Percentiles rank a stretch among this genome's conserved stretches.
Conservation (phyloP, 805 yeast species). For the Ogataea zsoltii region DNA sequence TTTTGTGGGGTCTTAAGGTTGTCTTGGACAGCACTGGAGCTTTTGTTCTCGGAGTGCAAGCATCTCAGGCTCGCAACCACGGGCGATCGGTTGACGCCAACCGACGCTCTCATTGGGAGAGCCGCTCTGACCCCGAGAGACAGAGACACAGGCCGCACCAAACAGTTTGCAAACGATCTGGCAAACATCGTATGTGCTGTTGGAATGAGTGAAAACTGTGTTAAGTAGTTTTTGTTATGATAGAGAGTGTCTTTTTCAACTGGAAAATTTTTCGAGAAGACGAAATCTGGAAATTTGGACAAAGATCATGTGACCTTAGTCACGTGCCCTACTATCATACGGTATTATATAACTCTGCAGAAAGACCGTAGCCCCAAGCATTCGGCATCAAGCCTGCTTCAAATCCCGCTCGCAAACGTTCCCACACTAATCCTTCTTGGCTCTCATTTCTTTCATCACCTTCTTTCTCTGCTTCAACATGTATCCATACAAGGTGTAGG, state of each 20-base stretch:
- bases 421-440: slow-evolving; percentile 10
- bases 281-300: background rate
- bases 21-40: background rate
- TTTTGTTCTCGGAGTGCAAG: slow-evolving; percentile 3
- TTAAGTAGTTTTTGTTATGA: background rate
- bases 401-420: too few relatives aligned
- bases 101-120: background rate
- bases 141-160: slow-evolving; percentile 2
- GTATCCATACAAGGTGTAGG: slow-evolving; percentile 79
- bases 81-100: background rate
- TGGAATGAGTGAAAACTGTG: too few relatives aligned
- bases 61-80: background rate
- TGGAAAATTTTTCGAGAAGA: slow-evolving; percentile 9
- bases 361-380: background rate
- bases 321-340: too few relatives aligned
- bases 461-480: slow-evolving; percentile 88
- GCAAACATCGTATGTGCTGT: slow-evolving; percentile 1
- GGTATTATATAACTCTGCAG: too few relatives aligned
- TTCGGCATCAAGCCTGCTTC: too few relatives aligned
- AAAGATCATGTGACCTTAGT: background rate
- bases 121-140: background rate
- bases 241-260: background rate
- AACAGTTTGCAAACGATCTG: slow-evolving; percentile 1
- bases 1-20: slow-evolving; percentile 4
- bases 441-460: slow-evolving; percentile 51